Percentiles rank a stretch among this genome's conserved stretches.
Evolutionary conservation across 140 eudicot species (phyloP).

Genomic region (Senecio squalidus): DNA sequence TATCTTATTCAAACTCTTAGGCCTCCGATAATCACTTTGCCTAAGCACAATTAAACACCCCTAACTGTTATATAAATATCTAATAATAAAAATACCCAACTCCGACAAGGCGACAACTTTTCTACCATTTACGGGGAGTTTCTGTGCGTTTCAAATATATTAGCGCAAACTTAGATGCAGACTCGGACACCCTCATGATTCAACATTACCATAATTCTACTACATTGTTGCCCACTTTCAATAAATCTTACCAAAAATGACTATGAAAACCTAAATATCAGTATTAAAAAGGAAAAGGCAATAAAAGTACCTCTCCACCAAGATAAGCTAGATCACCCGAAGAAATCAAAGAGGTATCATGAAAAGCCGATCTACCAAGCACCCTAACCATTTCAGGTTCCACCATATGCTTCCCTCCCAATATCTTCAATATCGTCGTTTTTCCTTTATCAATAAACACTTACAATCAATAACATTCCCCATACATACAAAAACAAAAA

Average conservation of each 20-base stretch:
- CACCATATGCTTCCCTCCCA: slow-evolving; percentile 99
- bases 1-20: neutral
- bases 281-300: neutral
- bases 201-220: neutral
- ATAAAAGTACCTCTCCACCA: slow-evolving; percentile 80
- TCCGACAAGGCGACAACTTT: no score
- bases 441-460: slow-evolving; percentile 39
- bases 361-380: slow-evolving; percentile 94
- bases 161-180: no score
- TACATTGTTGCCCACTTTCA: no score
- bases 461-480: neutral
- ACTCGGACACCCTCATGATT: neutral
- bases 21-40: neutral
- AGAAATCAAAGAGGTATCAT: slow-evolving; percentile 76
- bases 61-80: neutral
- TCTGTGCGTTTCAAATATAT: no score
- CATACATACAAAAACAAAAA: neutral
- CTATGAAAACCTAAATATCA: neutral
- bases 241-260: neutral
- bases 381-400: slow-evolving; percentile 90
- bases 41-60: neutral
- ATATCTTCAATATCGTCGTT: slow-evolving; percentile 84
- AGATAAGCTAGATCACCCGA: slow-evolving; percentile 90
- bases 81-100: neutral
- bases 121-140: no score